Evolutionary conservation across 345 rosid genomes (phyloP).

Genomic region (Erucastrum elatum): DNA sequence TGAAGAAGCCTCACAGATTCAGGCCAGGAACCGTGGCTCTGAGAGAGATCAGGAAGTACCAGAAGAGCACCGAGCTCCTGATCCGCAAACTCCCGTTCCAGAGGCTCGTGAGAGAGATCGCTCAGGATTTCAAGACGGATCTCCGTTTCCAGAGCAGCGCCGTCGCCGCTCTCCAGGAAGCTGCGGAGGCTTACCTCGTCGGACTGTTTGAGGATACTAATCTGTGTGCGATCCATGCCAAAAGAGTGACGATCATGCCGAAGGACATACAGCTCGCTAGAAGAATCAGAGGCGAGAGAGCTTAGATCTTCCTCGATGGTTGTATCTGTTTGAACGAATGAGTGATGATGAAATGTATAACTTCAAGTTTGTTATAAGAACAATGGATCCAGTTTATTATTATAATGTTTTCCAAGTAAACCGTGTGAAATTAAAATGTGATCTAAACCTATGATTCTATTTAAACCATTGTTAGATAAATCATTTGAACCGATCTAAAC

Average conservation of each 20-base stretch:
- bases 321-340: neutral
- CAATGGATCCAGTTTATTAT: neutral
- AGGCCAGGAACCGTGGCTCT: constrained; percentile 64
- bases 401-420: no score
- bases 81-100: constrained; percentile 62
- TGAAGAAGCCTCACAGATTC: constrained; percentile 73
- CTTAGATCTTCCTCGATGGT: constrained; percentile 23
- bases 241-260: constrained; percentile 67
- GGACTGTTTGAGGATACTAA: constrained; percentile 64
- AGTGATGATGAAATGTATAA: neutral
- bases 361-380: neutral
- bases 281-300: constrained; percentile 61
- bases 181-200: constrained; percentile 59
- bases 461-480: neutral
- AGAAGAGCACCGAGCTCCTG: constrained; percentile 64
- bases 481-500: neutral
- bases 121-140: constrained; percentile 67
- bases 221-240: constrained; percentile 63
- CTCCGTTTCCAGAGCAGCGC: constrained; percentile 66
- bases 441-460: no score
- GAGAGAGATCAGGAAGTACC: constrained; percentile 61
- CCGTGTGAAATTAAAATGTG: neutral
- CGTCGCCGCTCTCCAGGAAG: constrained; percentile 63
- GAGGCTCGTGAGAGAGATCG: constrained; percentile 61
- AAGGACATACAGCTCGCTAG: constrained; percentile 64